These are phyloP conservation scores for Fusarium keratoplasticum DNA, from an alignment of 2,329 filamentous ascomycete genomes.

Conservation along the genomic window DNA sequence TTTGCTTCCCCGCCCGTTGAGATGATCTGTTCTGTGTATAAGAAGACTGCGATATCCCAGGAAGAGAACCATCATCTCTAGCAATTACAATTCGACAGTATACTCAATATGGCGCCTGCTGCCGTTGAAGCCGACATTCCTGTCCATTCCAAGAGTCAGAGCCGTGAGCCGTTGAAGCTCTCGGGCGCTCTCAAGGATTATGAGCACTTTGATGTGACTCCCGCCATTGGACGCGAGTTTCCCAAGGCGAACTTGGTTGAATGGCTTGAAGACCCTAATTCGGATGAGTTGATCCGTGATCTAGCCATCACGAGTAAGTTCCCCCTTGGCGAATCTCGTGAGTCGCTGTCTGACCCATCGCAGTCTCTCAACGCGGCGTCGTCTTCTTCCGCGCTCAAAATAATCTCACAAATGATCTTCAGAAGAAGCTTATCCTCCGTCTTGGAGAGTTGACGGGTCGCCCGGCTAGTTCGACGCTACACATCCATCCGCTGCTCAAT, in stretches of 20 bases:
- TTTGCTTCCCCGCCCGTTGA: slow-evolving; percentile 6
- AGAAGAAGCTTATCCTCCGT: slow-evolving; percentile 73
- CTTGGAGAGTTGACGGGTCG: slow-evolving; percentile 70
- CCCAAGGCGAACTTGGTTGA: slow-evolving; percentile 70
- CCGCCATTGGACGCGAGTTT: slow-evolving; percentile 72
- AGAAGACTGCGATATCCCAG: neutral
- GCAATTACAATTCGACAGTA: neutral
- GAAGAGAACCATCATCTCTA: neutral
- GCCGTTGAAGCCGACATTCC: slow-evolving; percentile 21
- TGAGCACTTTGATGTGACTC: slow-evolving; percentile 69
- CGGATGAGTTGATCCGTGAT: slow-evolving; percentile 73
- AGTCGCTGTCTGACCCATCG: neutral
- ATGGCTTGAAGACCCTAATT: slow-evolving; percentile 69
- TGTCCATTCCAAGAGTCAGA: slow-evolving; percentile 38
- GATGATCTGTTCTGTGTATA: slow-evolving; percentile 7
- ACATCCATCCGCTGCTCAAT: slow-evolving; percentile 71
- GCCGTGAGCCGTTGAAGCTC: slow-evolving; percentile 58
- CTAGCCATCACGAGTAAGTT: slow-evolving; percentile 73
- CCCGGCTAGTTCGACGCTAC: slow-evolving; percentile 65
- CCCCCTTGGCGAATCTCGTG: neutral
- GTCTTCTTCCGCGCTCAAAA: slow-evolving; percentile 77
- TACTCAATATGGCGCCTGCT: slow-evolving; percentile 32
- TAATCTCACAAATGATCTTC: slow-evolving; percentile 69
- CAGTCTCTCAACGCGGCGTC: slow-evolving; percentile 76
- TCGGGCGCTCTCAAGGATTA: slow-evolving; percentile 64